These are phyloP conservation scores for Tylopilus sp. DNA, from an alignment of 1,284 basidiomycete genomes.

Conservation along the genomic window DNA sequence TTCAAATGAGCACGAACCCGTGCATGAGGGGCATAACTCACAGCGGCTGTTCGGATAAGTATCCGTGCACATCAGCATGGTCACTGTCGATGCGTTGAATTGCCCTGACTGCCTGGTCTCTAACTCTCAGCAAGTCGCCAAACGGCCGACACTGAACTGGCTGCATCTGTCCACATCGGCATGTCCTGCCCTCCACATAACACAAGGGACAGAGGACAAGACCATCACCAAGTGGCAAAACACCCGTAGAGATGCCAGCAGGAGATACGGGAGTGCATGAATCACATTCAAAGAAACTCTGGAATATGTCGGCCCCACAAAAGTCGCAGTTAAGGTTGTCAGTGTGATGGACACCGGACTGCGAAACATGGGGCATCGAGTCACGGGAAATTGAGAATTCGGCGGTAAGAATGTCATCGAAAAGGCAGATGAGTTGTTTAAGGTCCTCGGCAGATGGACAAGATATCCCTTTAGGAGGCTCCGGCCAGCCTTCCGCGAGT, in stretches of 20 bases:
- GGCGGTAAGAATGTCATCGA: constrained; percentile 54
- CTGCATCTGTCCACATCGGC: constrained; percentile 54
- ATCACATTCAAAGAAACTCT: constrained; percentile 69
- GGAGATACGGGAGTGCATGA: constrained; percentile 34
- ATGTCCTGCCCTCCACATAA: constrained; percentile 69
- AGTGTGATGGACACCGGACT: constrained; percentile 15
- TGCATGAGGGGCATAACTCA: constrained; percentile 14
- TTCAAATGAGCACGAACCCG: constrained; percentile 14
- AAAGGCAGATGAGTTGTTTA: constrained; percentile 43
- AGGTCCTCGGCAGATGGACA: constrained; percentile 15
- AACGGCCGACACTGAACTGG: constrained; percentile 53
- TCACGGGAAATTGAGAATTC: constrained; percentile 45
- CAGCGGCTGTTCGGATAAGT: constrained; percentile 21
- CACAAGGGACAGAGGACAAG: constrained; percentile 63
- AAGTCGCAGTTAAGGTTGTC: constrained; percentile 61
- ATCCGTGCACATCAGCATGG: constrained; percentile 25
- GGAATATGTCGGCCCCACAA: constrained; percentile 73
- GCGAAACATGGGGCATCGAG: constrained; percentile 31
- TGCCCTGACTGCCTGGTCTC: constrained; percentile 39
- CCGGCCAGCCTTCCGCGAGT: constrained; percentile 24
- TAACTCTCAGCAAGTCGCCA: constrained; percentile 34
- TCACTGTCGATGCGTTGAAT: constrained; percentile 35
- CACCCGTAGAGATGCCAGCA: constrained; percentile 9
- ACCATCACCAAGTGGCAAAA: constrained; percentile 39
- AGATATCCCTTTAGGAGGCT: background rate